Evolutionary conservation across 2,329 filamentous ascomycete genomes (phyloP).

Genomic region (Fusarium sp.): DNA sequence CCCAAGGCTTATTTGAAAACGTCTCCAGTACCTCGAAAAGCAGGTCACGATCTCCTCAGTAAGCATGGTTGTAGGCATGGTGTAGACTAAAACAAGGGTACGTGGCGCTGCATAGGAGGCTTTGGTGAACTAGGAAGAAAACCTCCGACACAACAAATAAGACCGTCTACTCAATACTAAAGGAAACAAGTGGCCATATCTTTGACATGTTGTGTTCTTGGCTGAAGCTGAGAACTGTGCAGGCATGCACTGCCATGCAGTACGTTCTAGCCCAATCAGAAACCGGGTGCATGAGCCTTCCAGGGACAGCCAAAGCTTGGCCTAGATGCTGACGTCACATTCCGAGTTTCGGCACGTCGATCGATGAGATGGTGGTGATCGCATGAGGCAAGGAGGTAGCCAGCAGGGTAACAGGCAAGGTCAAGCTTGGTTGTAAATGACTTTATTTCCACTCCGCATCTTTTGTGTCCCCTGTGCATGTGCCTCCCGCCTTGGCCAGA

Average conservation of each 20-base stretch:
- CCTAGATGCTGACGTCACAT: slow-evolving; percentile 34
- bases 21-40: too few species aligned
- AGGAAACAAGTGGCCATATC: not conserved
- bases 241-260: not conserved
- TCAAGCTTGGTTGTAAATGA: slow-evolving; percentile 9
- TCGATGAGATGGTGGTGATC: slow-evolving; percentile 35
- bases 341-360: slow-evolving; percentile 8
- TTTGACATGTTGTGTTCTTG: not conserved
- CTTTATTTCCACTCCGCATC: slow-evolving; percentile 29
- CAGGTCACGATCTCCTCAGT: too few species aligned
- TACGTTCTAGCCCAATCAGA: slow-evolving; percentile 19
- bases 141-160: slow-evolving; percentile 7
- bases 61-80: not conserved
- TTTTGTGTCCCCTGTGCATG: not conserved
- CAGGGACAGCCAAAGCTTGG: slow-evolving; percentile 30
- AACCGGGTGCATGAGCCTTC: slow-evolving; percentile 22
- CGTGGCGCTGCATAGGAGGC: slow-evolving; percentile 13
- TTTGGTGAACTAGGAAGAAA: slow-evolving; percentile 6
- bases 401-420: slow-evolving; percentile 1
- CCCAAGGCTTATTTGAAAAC: too few species aligned
- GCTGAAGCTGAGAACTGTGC: slow-evolving; percentile 19
- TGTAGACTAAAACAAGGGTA: not conserved
- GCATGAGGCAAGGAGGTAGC: slow-evolving; percentile 10
- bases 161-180: not conserved
- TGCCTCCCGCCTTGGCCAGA: slow-evolving; percentile 10